Conservation (phyloP, 805 yeast genomes). For the Yueomyces sinensis region DNA sequence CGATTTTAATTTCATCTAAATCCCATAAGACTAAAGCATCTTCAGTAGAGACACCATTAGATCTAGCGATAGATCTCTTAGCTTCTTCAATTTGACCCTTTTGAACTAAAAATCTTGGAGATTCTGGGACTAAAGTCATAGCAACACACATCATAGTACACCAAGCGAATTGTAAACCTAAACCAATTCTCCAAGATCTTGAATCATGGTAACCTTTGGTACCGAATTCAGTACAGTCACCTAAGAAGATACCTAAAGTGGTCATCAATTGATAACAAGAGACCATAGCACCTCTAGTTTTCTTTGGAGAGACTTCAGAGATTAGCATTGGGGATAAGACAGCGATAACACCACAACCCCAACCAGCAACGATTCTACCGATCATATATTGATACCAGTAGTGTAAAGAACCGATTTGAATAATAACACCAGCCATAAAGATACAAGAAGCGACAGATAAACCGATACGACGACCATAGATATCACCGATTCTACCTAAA, state of each 20-base stretch:
- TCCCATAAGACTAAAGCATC: conserved; percentile 44
- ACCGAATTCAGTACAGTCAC: conserved; percentile 63
- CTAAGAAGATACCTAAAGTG: conserved; percentile 62
- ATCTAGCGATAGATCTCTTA: conserved; percentile 40
- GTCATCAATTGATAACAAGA: conserved; percentile 59
- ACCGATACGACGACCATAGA: conserved; percentile 53
- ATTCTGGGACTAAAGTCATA: conserved; percentile 52
- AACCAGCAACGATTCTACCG: conserved; percentile 61
- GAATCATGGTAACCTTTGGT: conserved; percentile 25
- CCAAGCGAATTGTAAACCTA: conserved; percentile 42
- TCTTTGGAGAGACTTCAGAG: conserved; percentile 26
- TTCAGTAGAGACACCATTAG: conserved; percentile 43
- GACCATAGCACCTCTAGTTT: conserved; percentile 58
- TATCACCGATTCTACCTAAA: conserved; percentile 56
- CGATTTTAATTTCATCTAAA: conserved; percentile 42
- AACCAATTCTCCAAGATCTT: conserved; percentile 64
- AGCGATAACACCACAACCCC: conserved; percentile 62
- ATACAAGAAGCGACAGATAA: conserved; percentile 43
- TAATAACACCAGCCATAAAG: conserved; percentile 44
- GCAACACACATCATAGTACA: conserved; percentile 26
- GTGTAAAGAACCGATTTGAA: conserved; percentile 40
- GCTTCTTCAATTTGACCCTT: conserved; percentile 47
- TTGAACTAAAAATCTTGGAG: conserved; percentile 55
- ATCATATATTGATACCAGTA: conserved; percentile 51
- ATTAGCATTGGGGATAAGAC: conserved; percentile 65